A percentile compares a stretch with the other conserved stretches of the same genome.
phyloP scores from a whole-genome alignment of 192 early-diverging fungal genomes.

The Entomortierella chlamydospora region DNA sequence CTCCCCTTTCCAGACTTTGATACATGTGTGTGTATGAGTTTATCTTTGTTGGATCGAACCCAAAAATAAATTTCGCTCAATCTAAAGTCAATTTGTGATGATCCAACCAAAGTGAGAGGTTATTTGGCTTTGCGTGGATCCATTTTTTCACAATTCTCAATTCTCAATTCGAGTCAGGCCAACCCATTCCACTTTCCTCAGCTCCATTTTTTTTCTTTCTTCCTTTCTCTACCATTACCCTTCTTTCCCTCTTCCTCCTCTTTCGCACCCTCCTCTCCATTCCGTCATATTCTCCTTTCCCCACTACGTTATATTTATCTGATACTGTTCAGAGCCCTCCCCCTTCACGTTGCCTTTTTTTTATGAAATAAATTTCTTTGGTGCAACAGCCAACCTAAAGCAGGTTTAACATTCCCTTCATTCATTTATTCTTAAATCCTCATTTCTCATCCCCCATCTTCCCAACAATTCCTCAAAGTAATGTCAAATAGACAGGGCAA shows the following conservation, averaged over 20 bases:
- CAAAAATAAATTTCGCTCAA: background rate
- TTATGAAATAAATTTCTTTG: no score
- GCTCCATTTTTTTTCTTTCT: background rate
- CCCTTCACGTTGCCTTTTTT: background rate
- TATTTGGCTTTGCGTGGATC: no score
- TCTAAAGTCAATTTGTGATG: no score
- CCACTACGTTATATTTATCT: background rate
- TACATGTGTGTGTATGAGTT: no score
- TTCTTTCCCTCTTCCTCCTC: slow-evolving; percentile 6
- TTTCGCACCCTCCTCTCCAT: background rate
- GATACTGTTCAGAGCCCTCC: no score
- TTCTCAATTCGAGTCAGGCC: background rate
- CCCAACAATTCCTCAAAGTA: background rate
- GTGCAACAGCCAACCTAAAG: no score
- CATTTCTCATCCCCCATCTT: background rate
- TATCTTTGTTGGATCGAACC: background rate
- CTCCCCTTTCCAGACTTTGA: no score
- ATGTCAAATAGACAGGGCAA: slow-evolving; percentile 6
- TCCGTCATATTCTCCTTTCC: background rate
- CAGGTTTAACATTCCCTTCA: background rate
- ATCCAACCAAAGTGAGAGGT: background rate
- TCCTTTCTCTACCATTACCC: background rate
- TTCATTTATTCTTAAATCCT: background rate
- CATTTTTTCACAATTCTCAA: background rate
- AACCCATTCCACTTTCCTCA: no score